phyloP scores from a whole-genome alignment of 495 filamentous ascomycete species.

The Bathelium albidoporum region DNA sequence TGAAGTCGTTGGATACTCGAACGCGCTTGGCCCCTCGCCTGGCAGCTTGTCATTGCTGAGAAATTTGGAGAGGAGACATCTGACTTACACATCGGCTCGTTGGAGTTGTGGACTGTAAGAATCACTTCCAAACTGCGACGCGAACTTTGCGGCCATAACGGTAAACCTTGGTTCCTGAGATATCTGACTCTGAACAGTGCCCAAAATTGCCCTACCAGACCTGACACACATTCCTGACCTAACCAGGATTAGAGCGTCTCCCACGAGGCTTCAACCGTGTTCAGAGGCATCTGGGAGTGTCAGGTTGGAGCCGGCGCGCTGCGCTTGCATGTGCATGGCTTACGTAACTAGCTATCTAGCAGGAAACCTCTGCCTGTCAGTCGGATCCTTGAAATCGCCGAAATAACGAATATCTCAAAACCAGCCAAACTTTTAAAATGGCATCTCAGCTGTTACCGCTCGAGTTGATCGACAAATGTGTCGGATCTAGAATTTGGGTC shows the following conservation, averaged over 20 bases:
- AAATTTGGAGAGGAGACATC: neutral
- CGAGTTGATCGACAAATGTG: constrained; percentile 96
- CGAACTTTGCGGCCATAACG: neutral
- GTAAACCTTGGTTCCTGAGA: neutral
- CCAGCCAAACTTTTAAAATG: no score
- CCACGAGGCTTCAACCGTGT: neutral
- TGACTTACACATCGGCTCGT: neutral
- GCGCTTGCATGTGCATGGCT: neutral
- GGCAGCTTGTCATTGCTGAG: neutral
- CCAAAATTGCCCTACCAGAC: neutral
- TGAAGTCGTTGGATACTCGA: neutral
- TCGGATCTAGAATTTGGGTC: constrained; percentile 95
- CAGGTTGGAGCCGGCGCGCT: neutral
- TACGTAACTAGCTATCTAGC: neutral
- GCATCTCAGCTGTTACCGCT: constrained; percentile 29
- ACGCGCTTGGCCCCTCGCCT: neutral
- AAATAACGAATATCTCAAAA: no score
- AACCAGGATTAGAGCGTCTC: neutral
- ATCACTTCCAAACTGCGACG: neutral
- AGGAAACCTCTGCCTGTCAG: neutral
- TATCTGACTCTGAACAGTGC: neutral
- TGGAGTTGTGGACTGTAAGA: neutral
- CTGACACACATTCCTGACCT: neutral
- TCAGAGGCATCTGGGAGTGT: neutral
- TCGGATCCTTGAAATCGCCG: no score